These are phyloP conservation scores for Pseudogymnoascus sp. DNA, from an alignment of 2,329 filamentous ascomycete species.

Conservation along the genomic window DNA sequence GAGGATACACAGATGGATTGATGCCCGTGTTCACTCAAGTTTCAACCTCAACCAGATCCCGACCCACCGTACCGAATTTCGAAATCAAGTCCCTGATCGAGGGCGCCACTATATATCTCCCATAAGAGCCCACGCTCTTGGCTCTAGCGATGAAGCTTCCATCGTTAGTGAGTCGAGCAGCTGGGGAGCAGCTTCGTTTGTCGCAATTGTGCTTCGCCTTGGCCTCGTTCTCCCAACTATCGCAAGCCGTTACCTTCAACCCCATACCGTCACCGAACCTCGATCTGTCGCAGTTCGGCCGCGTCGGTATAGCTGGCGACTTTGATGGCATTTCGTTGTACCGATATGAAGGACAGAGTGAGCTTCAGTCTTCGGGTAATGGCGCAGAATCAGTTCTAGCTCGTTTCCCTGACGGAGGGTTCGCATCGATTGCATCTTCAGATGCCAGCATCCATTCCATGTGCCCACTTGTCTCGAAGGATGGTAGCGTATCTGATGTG, in stretches of 20 bases:
- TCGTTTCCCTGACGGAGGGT: slow-evolving; percentile 75
- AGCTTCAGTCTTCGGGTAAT: slow-evolving; percentile 58
- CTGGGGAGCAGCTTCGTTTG: slow-evolving; percentile 24
- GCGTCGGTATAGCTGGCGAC: slow-evolving; percentile 77
- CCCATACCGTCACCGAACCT: slow-evolving; percentile 61
- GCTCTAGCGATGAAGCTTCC: slow-evolving; percentile 27
- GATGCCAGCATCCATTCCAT: slow-evolving; percentile 83
- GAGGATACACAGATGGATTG: slow-evolving; percentile 10
- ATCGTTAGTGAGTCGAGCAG: slow-evolving; percentile 26
- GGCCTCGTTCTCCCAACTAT: slow-evolving; percentile 31
- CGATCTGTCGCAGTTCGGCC: slow-evolving; percentile 68
- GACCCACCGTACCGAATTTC: background rate
- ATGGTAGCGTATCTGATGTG: slow-evolving; percentile 62
- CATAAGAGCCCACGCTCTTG: slow-evolving; percentile 15
- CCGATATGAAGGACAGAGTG: slow-evolving; percentile 70
- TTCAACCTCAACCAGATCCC: background rate
- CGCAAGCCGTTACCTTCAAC: slow-evolving; percentile 48
- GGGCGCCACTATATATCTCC: slow-evolving; percentile 7
- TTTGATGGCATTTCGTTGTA: slow-evolving; percentile 89
- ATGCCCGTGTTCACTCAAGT: slow-evolving; percentile 7
- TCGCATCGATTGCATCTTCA: slow-evolving; percentile 63
- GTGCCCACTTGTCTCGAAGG: slow-evolving; percentile 64
- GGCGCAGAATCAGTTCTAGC: slow-evolving; percentile 74
- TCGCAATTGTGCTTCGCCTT: slow-evolving; percentile 36
- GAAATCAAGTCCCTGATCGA: slow-evolving; percentile 9